Conservation (phyloP, 176 grass and related monocot genomes). For the Eleusine coracana region DNA sequence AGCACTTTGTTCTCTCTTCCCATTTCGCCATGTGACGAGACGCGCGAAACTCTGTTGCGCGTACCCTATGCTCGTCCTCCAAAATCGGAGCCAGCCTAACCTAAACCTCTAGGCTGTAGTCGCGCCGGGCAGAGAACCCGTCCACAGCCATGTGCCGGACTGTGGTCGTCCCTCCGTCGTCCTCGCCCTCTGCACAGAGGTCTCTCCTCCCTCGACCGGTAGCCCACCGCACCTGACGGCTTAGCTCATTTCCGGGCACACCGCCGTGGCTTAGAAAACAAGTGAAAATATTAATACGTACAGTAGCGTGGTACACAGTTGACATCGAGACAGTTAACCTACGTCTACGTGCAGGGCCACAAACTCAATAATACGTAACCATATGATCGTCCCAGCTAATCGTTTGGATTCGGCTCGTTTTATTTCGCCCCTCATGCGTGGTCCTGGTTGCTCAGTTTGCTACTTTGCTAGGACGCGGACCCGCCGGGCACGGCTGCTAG, state of each 20-base stretch:
- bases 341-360: neutral
- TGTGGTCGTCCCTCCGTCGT: neutral
- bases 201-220: neutral
- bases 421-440: neutral
- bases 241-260: neutral
- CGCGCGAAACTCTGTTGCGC: neutral
- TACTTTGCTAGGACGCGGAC: neutral
- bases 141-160: neutral
- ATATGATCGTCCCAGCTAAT: neutral
- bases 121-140: neutral
- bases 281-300: neutral
- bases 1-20: neutral
- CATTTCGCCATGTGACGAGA: conserved; percentile 13
- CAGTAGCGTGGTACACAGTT: neutral
- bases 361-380: neutral
- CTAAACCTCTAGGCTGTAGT: too few species aligned
- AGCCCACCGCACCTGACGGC: neutral
- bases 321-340: neutral
- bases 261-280: neutral
- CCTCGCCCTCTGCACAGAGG: neutral
- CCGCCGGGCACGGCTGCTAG: neutral
- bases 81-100: neutral
- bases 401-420: neutral
- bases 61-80: neutral
- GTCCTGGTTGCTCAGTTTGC: neutral